Base-by-base conservation (phyloP, 2,329 filamentous ascomycete species). In the Blastomyces gilchristii region DNA sequence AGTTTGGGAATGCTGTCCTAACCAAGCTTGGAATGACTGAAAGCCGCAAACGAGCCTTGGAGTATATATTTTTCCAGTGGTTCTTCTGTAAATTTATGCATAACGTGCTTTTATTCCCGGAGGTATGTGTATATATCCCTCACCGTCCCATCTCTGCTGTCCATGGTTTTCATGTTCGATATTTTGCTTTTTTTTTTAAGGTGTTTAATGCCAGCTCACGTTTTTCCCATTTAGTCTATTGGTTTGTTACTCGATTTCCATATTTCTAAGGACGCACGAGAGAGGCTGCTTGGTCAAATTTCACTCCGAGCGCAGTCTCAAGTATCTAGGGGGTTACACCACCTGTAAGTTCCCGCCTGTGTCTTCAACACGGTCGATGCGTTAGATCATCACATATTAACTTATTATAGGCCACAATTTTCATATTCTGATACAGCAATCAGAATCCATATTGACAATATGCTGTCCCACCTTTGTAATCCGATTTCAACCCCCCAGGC, bases 51-150 rank as follows among this genome's bases (percentile, higher is more conserved):
- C 85, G 85, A 68, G 91, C 91, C 49, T 85, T 91, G 66, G 86
- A 86, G 68, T 95, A 92, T 79, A 83, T 97, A 67, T 87, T 97
- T 66, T 90, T 88, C 70, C 89, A 92, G 72, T 99, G 93, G 86
- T 87, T 97, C 66, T 96, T 97, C 74, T 89, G 91, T 66, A 87
- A 88, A 60, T 97, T 94, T 75, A 80, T 97, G 45, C 83, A 90
- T 57, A 88, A 89, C 69, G 87, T 91, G 61, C 85, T 97, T 70
- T 89, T 91, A 58, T 89, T 94, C 70, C 94, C 94, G 12, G 94
- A 99, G 82, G 91, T 85, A 81, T 69, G 71, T 67, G 60, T 65
- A 63, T 61, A 41, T 12, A 8, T 11, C 45, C 22, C 45, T 16
- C 14, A 11, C 25, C 0, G 6, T 28, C 12, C 11, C 9, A 9